These are phyloP conservation scores for Globisporangium apiculatum DNA, from an alignment of 352 stramenopile species.

Conservation along the genomic window DNA sequence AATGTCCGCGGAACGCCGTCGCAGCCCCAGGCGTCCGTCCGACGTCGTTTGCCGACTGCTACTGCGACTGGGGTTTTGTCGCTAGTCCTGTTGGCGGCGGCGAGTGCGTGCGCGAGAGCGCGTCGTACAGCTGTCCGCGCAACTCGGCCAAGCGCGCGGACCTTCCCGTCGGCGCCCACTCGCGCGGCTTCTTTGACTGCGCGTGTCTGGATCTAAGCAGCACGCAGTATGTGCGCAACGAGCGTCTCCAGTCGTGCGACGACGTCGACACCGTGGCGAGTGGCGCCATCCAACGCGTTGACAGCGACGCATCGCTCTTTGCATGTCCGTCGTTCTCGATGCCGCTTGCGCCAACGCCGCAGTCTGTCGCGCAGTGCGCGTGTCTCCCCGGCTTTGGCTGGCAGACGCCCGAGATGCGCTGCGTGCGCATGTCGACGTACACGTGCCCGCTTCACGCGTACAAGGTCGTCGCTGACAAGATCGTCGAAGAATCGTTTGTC, in stretches of 20 bases:
- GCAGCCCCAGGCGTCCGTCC: conserved; percentile 21
- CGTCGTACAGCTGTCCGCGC: conserved; percentile 50
- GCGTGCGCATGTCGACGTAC: conserved; percentile 47
- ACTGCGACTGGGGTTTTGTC: conserved; percentile 70
- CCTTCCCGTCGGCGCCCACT: conserved; percentile 27
- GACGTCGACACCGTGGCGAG: conserved; percentile 14
- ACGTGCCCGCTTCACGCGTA: conserved; percentile 56
- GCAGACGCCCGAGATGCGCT: conserved; percentile 66
- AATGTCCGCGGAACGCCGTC: conserved; percentile 32
- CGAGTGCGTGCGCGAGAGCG: conserved; percentile 47
- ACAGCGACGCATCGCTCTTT: conserved; percentile 15
- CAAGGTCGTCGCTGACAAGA: conserved; percentile 20
- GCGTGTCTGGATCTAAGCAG: conserved; percentile 34
- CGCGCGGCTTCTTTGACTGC: conserved; percentile 70
- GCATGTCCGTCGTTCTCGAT: conserved; percentile 54
- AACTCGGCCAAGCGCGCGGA: conserved; percentile 41
- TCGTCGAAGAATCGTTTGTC: conserved; percentile 38
- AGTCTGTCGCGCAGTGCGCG: conserved; percentile 70
- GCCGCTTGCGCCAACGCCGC: conserved; percentile 37
- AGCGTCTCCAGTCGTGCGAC: conserved; percentile 47
- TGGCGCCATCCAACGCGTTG: conserved; percentile 9
- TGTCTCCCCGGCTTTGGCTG: conserved; percentile 70
- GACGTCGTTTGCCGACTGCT: conserved; percentile 59
- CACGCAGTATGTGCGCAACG: conserved; percentile 41
- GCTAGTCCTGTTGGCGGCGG: conserved; percentile 21